These are phyloP conservation scores for Taiwanofungus camphoratus DNA, from an alignment of 1,284 basidiomycete genomes.

Conservation along the genomic window DNA sequence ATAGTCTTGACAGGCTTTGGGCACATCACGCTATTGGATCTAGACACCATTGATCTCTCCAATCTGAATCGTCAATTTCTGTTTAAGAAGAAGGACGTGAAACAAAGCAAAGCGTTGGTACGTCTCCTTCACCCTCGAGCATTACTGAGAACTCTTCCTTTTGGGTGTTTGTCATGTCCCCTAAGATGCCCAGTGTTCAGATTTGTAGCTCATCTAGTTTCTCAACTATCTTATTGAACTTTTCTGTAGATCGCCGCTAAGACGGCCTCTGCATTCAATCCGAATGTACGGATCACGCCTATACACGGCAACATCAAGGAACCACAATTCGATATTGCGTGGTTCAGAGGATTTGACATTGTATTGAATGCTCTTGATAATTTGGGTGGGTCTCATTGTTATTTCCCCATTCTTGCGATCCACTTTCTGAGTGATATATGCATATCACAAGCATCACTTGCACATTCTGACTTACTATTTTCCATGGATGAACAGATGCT, in stretches of 20 bases:
- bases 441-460: not conserved
- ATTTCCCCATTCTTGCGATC: not conserved
- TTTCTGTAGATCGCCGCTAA: conserved; percentile 73
- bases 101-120: conserved; percentile 91
- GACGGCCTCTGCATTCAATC: conserved; percentile 89
- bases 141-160: no score
- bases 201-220: no score
- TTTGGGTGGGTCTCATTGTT: conserved; percentile 51
- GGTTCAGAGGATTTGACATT: conserved; percentile 89
- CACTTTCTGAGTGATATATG: not conserved
- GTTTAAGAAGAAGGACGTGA: conserved; percentile 96
- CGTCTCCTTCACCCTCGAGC: conserved; percentile 2
- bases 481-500: conserved; percentile 51
- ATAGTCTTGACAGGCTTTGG: conserved; percentile 91
- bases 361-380: conserved; percentile 98
- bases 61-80: conserved; percentile 98
- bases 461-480: not conserved
- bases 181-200: no score
- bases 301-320: conserved; percentile 97
- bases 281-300: conserved; percentile 81
- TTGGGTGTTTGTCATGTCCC: no score
- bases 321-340: conserved; percentile 81
- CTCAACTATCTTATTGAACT: not conserved
- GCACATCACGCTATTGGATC: conserved; percentile 88
- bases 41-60: conserved; percentile 98